phyloP scores from a whole-genome alignment of 768 basidiomycete genomes.

The Rickenella mellea region DNA sequence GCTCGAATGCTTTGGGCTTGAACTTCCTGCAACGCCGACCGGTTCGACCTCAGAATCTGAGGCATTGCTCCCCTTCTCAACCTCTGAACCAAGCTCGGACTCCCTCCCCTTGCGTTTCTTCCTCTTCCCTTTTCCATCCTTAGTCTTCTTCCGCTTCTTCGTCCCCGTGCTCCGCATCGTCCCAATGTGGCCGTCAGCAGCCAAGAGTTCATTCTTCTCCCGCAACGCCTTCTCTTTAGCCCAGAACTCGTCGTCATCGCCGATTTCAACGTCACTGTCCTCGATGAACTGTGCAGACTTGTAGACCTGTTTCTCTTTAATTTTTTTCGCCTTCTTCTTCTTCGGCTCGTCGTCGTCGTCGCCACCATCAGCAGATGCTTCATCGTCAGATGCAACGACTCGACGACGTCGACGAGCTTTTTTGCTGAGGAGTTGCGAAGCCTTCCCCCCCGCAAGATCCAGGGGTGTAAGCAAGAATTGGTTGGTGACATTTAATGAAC shows the following conservation, averaged over 20 bases:
- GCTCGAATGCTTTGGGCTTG: not conserved
- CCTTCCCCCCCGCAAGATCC: conserved; percentile 70
- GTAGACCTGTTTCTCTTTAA: conserved; percentile 64
- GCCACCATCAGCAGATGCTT: conserved; percentile 26
- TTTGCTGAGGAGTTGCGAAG: conserved; percentile 60
- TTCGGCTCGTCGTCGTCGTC: conserved; percentile 24
- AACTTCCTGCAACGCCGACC: not conserved
- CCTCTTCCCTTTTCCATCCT: conserved; percentile 11
- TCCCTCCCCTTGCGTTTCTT: not conserved
- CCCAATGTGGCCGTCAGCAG: conserved; percentile 31
- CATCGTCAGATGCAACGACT: conserved; percentile 35
- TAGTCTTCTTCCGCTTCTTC: conserved; percentile 40
- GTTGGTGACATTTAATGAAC: conserved; percentile 65
- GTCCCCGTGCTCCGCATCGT: conserved; percentile 41
- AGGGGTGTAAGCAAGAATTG: conserved; percentile 79
- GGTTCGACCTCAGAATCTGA: not conserved
- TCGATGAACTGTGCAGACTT: conserved; percentile 89
- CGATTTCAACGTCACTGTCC: conserved; percentile 81
- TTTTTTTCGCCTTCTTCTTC: conserved; percentile 39
- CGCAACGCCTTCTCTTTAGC: conserved; percentile 59
- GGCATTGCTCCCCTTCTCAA: not conserved
- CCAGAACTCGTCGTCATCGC: conserved; percentile 75
- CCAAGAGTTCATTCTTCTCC: conserved; percentile 34
- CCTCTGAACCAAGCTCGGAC: not conserved
- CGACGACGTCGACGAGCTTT: conserved; percentile 44